Evolutionary conservation across 2,329 filamentous ascomycete species (phyloP), one percentile per base, ranked within the genome.

Genomic region (Sphaerostilbella broomeana): DNA sequence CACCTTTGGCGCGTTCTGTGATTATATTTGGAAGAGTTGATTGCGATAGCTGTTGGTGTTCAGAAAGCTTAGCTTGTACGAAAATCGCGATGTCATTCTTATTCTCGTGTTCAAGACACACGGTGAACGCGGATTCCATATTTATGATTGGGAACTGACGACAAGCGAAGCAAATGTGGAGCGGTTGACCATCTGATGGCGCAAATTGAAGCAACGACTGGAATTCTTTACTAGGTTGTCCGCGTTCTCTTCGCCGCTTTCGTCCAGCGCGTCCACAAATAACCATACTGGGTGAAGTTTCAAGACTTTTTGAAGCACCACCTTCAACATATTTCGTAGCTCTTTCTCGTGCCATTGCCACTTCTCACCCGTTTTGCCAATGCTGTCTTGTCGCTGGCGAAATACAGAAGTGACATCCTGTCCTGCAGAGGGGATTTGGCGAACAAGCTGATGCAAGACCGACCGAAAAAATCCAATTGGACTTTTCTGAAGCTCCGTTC

Each of bases 241-340:
- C 1, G 56, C 58, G 22, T 32, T 38, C 0, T 51, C 22, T 38
- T 57, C 20, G 6, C 57, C 58, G 24, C 51, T 51, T 38, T 64
- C 61, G 38, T 65, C 59, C 1, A 64, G 35, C 0, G 61, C 62
- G 18, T 64, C 62, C 17, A 64, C 32, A 22, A 62, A 59, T 2
- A 63, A 12, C 37, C 43, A 51, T 5, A 62, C 32, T 5, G 47
- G 27, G 0, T 24, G 48, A 6, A 3, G 33, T 4, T 51, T 11
- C 2, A 58, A 15, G 5, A 57, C 18, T 6, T 41, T 47, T 2
- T n/a, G 20, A 17, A 63, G 29, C 1, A 48, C 47, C 3, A 16
- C 38, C 21, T 43, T 5, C 11, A 62, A 42, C 10, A 50, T 45
- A 1, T 17, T 1, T 15, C 28, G 41, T 9, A 63, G 20, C 13